Conservation (phyloP, 2,329 filamentous ascomycete genomes). For the Emmonsia crescens region DNA sequence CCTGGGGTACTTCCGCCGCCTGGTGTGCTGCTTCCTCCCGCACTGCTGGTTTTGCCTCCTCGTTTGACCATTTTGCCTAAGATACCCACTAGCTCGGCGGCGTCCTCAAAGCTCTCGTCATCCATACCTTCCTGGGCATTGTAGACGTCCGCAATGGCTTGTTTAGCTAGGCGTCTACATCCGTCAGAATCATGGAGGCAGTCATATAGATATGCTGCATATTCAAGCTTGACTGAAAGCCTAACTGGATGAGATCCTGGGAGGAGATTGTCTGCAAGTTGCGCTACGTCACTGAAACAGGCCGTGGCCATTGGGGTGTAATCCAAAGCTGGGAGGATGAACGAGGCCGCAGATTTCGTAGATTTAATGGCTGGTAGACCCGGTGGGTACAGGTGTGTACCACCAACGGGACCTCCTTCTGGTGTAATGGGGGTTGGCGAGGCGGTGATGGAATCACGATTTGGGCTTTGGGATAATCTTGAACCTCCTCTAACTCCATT, state of each 20-base stretch:
- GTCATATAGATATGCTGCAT: conserved; percentile 86
- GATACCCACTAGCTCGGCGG: conserved; percentile 75
- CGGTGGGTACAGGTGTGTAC: conserved; percentile 41
- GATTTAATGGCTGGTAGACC: conserved; percentile 26
- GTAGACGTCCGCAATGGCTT: conserved; percentile 82
- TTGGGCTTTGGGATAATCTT: conserved; percentile 12
- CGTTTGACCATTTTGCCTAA: conserved; percentile 83
- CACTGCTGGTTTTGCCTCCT: conserved; percentile 36
- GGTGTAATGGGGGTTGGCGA: conserved; percentile 38
- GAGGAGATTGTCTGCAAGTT: conserved; percentile 62
- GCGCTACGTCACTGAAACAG: conserved; percentile 68
- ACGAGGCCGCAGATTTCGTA: conserved; percentile 47
- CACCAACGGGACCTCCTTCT: conserved; percentile 47
- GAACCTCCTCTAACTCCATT: conserved; percentile 2
- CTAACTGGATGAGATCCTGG: conserved; percentile 84
- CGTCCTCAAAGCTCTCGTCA: conserved; percentile 89
- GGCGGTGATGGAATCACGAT: conserved; percentile 31
- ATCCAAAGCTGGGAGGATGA: conserved; percentile 67
- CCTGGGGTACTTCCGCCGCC: conserved; percentile 17
- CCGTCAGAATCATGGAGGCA: conserved; percentile 72
- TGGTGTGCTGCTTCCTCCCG: conserved; percentile 22
- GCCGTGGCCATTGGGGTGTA: conserved; percentile 73
- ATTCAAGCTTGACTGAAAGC: conserved; percentile 82
- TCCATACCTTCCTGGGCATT: conserved; percentile 85
- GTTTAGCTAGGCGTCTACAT: conserved; percentile 65